Percentiles rank a stretch among this genome's conserved stretches.
Evolutionary conservation across 352 stramenopile genomes (phyloP).

Genomic region (Phytopythium vexans): DNA sequence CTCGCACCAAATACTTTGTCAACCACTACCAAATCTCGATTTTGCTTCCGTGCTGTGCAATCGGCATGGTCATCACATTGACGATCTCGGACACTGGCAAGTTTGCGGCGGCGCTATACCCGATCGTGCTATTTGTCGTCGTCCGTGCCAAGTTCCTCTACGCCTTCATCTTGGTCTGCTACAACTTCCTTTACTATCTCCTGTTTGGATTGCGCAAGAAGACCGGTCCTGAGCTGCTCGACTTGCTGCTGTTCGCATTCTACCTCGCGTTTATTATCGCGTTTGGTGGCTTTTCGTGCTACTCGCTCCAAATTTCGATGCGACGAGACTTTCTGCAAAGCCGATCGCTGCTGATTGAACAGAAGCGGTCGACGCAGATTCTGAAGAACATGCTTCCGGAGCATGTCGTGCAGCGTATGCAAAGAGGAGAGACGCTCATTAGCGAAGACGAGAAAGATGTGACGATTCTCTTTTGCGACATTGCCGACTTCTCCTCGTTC

Average conservation of each 20-base stretch:
- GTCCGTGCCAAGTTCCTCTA: slow-evolving; percentile 86
- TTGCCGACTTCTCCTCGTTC: slow-evolving; percentile 77
- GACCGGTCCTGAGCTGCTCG: slow-evolving; percentile 39
- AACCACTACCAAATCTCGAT: slow-evolving; percentile 76
- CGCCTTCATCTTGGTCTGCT: slow-evolving; percentile 64
- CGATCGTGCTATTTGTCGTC: slow-evolving; percentile 76
- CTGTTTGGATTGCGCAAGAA: slow-evolving; percentile 26
- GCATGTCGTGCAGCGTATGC: slow-evolving; percentile 82
- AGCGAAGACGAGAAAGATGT: slow-evolving; percentile 87
- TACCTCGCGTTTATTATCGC: slow-evolving; percentile 78
- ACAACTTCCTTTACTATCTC: slow-evolving; percentile 82
- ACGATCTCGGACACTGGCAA: slow-evolving; percentile 84
- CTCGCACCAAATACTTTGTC: slow-evolving; percentile 63
- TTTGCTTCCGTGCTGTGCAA: slow-evolving; percentile 58
- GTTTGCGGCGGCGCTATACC: slow-evolving; percentile 78
- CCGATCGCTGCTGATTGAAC: slow-evolving; percentile 70
- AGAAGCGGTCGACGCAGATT: slow-evolving; percentile 77
- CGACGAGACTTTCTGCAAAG: slow-evolving; percentile 80
- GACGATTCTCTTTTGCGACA: slow-evolving; percentile 86
- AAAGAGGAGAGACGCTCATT: slow-evolving; percentile 78
- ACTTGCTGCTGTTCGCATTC: slow-evolving; percentile 62
- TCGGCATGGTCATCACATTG: slow-evolving; percentile 75
- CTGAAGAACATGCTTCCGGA: slow-evolving; percentile 85
- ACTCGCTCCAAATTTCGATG: slow-evolving; percentile 84
- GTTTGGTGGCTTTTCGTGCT: slow-evolving; percentile 73